Conservation (phyloP, 495 filamentous ascomycete species). For the Hypomontagnella monticulosa region DNA sequence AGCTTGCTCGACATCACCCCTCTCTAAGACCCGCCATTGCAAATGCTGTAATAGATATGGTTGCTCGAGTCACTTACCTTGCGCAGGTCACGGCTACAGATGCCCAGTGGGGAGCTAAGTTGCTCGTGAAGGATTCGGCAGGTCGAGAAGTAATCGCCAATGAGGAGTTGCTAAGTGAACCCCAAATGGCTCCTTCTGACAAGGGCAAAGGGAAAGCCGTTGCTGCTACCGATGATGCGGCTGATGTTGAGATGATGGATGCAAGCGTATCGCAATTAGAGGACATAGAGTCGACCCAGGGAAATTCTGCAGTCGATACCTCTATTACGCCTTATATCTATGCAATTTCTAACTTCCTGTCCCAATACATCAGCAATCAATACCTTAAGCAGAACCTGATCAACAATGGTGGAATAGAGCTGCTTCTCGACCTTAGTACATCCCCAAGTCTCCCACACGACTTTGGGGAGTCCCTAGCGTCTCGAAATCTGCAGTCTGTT, state of each 20-base stretch:
- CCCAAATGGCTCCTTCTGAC: conserved; percentile 11
- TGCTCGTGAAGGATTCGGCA: conserved; percentile 69
- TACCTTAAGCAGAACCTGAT: conserved; percentile 79
- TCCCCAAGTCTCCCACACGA: conserved; percentile 79
- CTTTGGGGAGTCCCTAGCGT: conserved; percentile 72
- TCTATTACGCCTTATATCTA: conserved; percentile 73
- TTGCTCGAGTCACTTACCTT: conserved; percentile 76
- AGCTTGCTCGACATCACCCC: conserved; percentile 93
- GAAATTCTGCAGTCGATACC: conserved; percentile 21
- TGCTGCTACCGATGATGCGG: conserved; percentile 41
- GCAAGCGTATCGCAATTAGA: conserved; percentile 45
- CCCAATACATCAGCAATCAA: conserved; percentile 79
- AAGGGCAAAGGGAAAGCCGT: conserved; percentile 56
- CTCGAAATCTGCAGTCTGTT: conserved; percentile 73
- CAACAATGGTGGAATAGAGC: conserved; percentile 80
- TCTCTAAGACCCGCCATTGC: conserved; percentile 80
- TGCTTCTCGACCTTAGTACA: conserved; percentile 83
- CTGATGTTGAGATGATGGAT: conserved; percentile 69
- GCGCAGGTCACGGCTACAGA: conserved; percentile 72
- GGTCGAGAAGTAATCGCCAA: conserved; percentile 64
- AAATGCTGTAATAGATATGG: conserved; percentile 82
- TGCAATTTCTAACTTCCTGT: conserved; percentile 77
- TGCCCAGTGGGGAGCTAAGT: conserved; percentile 78
- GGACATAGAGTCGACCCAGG: conserved; percentile 18
- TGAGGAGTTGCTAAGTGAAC: conserved; percentile 42